phyloP scores from a whole-genome alignment of 805 yeast species.

The Scheffersomyces stipitis region DNA sequence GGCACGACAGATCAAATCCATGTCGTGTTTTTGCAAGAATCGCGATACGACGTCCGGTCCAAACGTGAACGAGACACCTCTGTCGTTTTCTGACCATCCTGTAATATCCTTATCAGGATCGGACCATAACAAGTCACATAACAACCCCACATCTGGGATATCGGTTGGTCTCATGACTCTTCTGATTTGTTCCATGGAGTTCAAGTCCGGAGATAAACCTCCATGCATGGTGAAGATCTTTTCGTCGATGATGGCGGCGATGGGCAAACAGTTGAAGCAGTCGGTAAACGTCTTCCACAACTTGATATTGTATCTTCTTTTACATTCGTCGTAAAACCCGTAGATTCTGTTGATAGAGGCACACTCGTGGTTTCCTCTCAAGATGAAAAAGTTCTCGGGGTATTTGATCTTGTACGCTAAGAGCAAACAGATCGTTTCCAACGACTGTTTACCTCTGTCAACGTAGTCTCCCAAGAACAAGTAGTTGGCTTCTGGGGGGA shows the following conservation, averaged over 20 bases:
- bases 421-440: slow-evolving; percentile 91
- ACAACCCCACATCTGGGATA: slow-evolving; percentile 95
- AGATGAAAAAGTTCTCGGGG: slow-evolving; percentile 95
- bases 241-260: slow-evolving; percentile 97
- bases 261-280: slow-evolving; percentile 97
- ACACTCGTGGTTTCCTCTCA: slow-evolving; percentile 98
- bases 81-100: slow-evolving; percentile 98
- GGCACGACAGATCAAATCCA: slow-evolving; percentile 97
- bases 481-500: slow-evolving; percentile 98
- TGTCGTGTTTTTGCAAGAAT: slow-evolving; percentile 93
- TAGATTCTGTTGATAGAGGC: slow-evolving; percentile 97
- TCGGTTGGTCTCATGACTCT: slow-evolving; percentile 99
- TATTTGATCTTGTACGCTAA: slow-evolving; percentile 96
- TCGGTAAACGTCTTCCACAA: slow-evolving; percentile 99
- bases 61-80: slow-evolving; percentile 98
- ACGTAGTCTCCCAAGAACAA: slow-evolving; percentile 95
- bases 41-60: slow-evolving; percentile 99
- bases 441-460: slow-evolving; percentile 96
- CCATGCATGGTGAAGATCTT: slow-evolving; percentile 99
- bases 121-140: slow-evolving; percentile 96
- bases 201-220: slow-evolving; percentile 94
- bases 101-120: slow-evolving; percentile 98
- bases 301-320: slow-evolving; percentile 96
- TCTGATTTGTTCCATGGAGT: slow-evolving; percentile 97
- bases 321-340: slow-evolving; percentile 98